Conservation (phyloP, 2,329 filamentous ascomycete genomes). For the Amauroascus verrucosus region DNA sequence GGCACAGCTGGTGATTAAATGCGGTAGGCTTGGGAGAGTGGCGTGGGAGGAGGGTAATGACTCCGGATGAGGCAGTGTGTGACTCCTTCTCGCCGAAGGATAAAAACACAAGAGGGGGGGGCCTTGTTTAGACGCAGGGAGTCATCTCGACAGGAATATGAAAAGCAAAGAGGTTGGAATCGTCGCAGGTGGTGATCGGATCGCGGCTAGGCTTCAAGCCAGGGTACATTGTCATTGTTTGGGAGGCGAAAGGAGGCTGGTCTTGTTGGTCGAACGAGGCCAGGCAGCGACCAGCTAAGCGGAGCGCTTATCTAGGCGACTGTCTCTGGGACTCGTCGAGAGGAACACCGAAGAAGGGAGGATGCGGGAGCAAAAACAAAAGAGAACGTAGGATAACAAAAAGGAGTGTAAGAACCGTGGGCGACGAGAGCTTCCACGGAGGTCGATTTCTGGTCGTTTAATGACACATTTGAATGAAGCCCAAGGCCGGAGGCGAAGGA, state of each 20-base stretch:
- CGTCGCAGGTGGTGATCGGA: slow-evolving; percentile 15
- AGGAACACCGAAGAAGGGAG: neutral
- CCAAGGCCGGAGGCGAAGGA: neutral
- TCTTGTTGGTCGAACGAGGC: neutral
- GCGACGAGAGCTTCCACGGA: neutral
- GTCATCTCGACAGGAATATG: slow-evolving; percentile 2
- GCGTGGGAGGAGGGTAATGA: slow-evolving; percentile 11
- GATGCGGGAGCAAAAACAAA: neutral
- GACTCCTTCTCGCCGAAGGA: too few relatives aligned
- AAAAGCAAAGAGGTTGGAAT: slow-evolving; percentile 9
- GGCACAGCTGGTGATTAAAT: slow-evolving; percentile 10
- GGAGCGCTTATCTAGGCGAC: slow-evolving; percentile 14
- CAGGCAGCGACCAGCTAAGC: slow-evolving; percentile 16
- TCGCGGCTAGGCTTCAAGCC: slow-evolving; percentile 4
- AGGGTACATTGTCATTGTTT: slow-evolving; percentile 13
- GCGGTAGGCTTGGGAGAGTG: neutral
- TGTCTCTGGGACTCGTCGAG: slow-evolving; percentile 1
- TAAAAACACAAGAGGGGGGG: too few relatives aligned
- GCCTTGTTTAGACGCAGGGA: slow-evolving; percentile 2
- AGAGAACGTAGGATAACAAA: neutral
- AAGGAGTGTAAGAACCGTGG: neutral
- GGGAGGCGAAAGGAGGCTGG: slow-evolving; percentile 3
- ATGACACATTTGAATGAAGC: neutral
- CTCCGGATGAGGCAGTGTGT: slow-evolving; percentile 14
- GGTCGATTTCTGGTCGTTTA: neutral